Evolutionary conservation across 192 early-diverging fungal species (phyloP).

Genomic region (Geranomyces michiganensis): DNA sequence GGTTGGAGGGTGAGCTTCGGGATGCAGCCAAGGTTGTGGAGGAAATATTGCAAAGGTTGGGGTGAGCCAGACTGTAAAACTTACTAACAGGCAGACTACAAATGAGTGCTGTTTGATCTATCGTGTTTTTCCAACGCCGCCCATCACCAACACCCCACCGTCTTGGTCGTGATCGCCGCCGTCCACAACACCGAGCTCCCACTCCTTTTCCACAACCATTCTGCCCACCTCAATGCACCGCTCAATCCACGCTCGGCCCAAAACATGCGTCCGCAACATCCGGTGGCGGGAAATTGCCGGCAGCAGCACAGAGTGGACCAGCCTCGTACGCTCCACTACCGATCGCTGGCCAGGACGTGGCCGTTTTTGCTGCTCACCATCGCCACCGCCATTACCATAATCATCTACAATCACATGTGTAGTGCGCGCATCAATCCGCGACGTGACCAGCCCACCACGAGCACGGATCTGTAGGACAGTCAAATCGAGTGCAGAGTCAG

Average conservation of each 20-base stretch:
- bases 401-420: slow-evolving; percentile 31
- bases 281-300: not conserved
- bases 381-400: too few relatives aligned
- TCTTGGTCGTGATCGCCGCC: not conserved
- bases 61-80: not conserved
- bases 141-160: not conserved
- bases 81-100: too few relatives aligned
- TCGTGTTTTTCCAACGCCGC: slow-evolving; percentile 3
- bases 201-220: slow-evolving; percentile 5
- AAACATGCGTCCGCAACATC: not conserved
- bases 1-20: too few relatives aligned
- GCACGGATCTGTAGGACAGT: slow-evolving; percentile 8
- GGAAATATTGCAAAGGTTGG: not conserved
- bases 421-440: slow-evolving; percentile 1
- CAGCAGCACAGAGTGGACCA: not conserved
- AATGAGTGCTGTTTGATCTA: too few relatives aligned
- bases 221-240: not conserved
- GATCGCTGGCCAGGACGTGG: not conserved
- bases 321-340: not conserved
- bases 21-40: too few relatives aligned
- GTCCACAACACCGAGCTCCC: not conserved
- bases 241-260: slow-evolving; percentile 7
- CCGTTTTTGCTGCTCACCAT: too few relatives aligned
- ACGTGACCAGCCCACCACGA: slow-evolving; percentile 12
- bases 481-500: slow-evolving; percentile 16